Evolutionary conservation across 495 filamentous ascomycete genomes (phyloP).

Genomic region (Penicillium silybi): DNA sequence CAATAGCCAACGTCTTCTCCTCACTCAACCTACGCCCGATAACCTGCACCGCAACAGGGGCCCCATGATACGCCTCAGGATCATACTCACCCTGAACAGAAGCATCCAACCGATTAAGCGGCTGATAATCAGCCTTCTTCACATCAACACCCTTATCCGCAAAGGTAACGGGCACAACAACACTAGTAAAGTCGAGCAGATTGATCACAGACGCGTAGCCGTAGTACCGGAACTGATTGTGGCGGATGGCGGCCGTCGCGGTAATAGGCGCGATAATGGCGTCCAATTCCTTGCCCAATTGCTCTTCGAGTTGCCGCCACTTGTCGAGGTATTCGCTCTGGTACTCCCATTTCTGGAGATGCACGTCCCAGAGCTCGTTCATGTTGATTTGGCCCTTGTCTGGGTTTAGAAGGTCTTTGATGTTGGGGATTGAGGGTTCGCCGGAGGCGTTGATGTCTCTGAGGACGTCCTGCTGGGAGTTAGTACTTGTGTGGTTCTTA

Average conservation of each 20-base stretch:
- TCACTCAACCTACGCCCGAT: conserved; percentile 46
- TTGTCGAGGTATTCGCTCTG: conserved; percentile 35
- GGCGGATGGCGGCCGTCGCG: conserved; percentile 33
- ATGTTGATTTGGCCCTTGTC: conserved; percentile 21
- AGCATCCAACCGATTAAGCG: conserved; percentile 31
- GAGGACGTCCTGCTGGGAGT: conserved; percentile 27
- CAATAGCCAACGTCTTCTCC: conserved; percentile 44
- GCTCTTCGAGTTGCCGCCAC: conserved; percentile 26
- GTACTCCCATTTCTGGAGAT: conserved; percentile 35
- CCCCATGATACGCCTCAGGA: conserved; percentile 44
- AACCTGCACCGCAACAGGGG: conserved; percentile 46
- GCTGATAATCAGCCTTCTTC: conserved; percentile 21
- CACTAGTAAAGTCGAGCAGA: conserved; percentile 40
- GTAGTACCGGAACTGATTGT: conserved; percentile 31
- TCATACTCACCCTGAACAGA: conserved; percentile 31
- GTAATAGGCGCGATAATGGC: conserved; percentile 54
- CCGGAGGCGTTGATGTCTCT: conserved; percentile 38
- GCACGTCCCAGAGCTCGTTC: conserved; percentile 31
- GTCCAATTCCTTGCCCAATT: conserved; percentile 25
- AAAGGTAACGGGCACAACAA: conserved; percentile 45
- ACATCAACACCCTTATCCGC: conserved; percentile 35
- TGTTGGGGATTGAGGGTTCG: conserved; percentile 42
- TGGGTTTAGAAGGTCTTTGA: conserved; percentile 37
- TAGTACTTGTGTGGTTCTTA: neutral
- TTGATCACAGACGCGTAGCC: conserved; percentile 41